Percentiles rank a stretch among this genome's conserved stretches.
phyloP scores from a whole-genome alignment of 495 filamentous ascomycete genomes.

The Penicillium bovifimosum region DNA sequence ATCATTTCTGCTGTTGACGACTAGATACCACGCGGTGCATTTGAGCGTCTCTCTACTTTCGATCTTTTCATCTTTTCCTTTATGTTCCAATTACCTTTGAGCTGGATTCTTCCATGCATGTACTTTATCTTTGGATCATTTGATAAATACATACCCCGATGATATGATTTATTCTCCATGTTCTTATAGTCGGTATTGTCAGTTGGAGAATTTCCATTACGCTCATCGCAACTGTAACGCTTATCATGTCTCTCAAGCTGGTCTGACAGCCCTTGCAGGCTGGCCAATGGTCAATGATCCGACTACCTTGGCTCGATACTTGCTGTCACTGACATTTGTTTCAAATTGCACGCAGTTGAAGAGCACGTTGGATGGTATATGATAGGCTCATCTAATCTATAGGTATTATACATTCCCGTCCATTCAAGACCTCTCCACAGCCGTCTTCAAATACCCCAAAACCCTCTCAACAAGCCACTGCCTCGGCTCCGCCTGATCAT shows the following conservation, averaged over 20 bases:
- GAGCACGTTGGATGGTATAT: not conserved
- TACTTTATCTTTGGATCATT: not conserved
- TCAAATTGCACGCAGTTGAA: not conserved
- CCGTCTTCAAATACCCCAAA: slow-evolving; percentile 24
- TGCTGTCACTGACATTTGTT: too few species aligned
- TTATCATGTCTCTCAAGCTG: too few species aligned
- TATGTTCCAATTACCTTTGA: not conserved
- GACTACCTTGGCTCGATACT: too few species aligned
- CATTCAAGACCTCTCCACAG: not conserved
- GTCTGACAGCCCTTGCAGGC: not conserved
- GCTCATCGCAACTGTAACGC: too few species aligned
- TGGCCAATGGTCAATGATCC: not conserved
- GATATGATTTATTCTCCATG: not conserved
- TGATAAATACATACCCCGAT: not conserved
- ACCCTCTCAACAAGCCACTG: slow-evolving; percentile 33
- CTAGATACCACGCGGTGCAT: slow-evolving; percentile 11
- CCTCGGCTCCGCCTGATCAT: slow-evolving; percentile 41
- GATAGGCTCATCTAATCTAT: not conserved
- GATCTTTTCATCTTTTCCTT: not conserved
- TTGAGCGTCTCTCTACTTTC: slow-evolving; percentile 7
- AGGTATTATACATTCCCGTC: slow-evolving; percentile 14
- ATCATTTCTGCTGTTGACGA: slow-evolving; percentile 12
- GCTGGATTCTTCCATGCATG: not conserved
- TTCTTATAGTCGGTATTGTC: not conserved
- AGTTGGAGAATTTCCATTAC: too few species aligned